Percentiles rank a stretch among this genome's conserved stretches.
Evolutionary conservation across 2,329 filamentous ascomycete genomes (phyloP).

Genomic region (Aspergillus aculeatus): DNA sequence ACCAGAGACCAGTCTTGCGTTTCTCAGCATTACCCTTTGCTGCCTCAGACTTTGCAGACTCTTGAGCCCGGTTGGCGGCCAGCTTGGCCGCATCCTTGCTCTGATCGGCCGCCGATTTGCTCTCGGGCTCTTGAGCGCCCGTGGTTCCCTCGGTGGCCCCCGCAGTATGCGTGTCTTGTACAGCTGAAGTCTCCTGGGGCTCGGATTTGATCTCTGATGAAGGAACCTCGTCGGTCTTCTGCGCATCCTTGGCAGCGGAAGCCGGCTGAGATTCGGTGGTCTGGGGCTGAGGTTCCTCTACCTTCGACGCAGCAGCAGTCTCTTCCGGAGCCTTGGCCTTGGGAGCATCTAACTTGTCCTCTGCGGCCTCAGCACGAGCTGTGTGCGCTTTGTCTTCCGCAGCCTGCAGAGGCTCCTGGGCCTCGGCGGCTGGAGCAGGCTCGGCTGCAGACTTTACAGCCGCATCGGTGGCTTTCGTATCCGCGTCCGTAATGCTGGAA

Average conservation of each 20-base stretch:
- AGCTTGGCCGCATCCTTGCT: constrained; percentile 13
- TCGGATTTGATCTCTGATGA: not conserved
- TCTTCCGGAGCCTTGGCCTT: constrained; percentile 18
- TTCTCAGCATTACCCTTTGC: constrained; percentile 20
- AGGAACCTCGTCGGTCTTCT: not conserved
- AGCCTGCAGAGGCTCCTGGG: constrained; percentile 5
- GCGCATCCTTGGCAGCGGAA: constrained; percentile 11
- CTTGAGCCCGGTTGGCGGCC: constrained; percentile 9
- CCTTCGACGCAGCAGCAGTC: constrained; percentile 11
- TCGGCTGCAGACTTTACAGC: not conserved
- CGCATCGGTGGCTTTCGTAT: not conserved
- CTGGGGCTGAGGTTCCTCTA: constrained; percentile 5
- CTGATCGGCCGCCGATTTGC: constrained; percentile 16
- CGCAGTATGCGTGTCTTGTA: constrained; percentile 8
- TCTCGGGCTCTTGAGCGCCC: constrained; percentile 24
- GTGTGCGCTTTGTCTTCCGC: constrained; percentile 18
- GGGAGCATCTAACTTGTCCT: constrained; percentile 14
- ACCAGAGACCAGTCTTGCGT: constrained; percentile 28
- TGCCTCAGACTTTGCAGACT: constrained; percentile 11
- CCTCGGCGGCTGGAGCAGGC: not conserved
- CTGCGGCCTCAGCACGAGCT: constrained; percentile 8
- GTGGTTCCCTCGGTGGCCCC: not conserved
- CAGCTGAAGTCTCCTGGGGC: not conserved
- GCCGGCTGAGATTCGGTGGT: constrained; percentile 12
- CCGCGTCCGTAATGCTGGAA: not conserved